These are phyloP conservation scores for Aureobasidium sp. DNA, from an alignment of 2,329 filamentous ascomycete genomes.

Conservation along the genomic window DNA sequence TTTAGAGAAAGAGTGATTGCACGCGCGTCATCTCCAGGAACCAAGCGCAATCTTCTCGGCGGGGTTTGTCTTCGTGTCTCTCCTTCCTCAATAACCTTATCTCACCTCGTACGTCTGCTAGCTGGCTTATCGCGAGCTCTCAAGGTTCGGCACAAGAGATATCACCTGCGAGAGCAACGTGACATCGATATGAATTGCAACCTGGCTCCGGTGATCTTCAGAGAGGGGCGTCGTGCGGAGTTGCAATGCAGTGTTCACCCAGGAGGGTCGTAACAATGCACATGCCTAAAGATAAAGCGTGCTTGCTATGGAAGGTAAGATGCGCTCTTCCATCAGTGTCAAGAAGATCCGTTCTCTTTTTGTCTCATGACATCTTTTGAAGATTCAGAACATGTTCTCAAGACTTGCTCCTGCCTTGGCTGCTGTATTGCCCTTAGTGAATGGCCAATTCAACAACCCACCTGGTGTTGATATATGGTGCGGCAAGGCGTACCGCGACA, in stretches of 20 bases:
- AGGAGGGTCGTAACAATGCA: background rate
- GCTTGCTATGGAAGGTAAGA: background rate
- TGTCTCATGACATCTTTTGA: background rate
- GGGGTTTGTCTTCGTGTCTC: too few relatives aligned
- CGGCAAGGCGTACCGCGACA: constrained; percentile 38
- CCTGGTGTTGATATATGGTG: constrained; percentile 42
- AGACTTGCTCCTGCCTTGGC: background rate
- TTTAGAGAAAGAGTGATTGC: too few relatives aligned
- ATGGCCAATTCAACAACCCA: constrained; percentile 19
- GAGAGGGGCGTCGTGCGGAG: background rate
- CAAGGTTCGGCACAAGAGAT: too few relatives aligned
- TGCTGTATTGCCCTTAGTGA: background rate
- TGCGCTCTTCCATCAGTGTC: background rate
- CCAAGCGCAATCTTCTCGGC: too few relatives aligned
- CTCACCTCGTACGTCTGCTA: too few relatives aligned
- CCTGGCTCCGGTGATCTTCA: background rate
- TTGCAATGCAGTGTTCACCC: background rate
- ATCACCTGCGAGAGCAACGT: background rate
- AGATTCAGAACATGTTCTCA: background rate
- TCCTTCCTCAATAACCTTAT: too few relatives aligned
- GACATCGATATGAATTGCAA: background rate
- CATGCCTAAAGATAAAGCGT: background rate
- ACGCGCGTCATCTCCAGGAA: too few relatives aligned
- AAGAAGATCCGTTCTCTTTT: background rate
- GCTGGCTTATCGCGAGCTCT: too few relatives aligned